A percentile compares a stretch with the other conserved stretches of the same genome.
Conservation (phyloP, 495 filamentous ascomycete genomes). For the Entonaema liquescens region DNA sequence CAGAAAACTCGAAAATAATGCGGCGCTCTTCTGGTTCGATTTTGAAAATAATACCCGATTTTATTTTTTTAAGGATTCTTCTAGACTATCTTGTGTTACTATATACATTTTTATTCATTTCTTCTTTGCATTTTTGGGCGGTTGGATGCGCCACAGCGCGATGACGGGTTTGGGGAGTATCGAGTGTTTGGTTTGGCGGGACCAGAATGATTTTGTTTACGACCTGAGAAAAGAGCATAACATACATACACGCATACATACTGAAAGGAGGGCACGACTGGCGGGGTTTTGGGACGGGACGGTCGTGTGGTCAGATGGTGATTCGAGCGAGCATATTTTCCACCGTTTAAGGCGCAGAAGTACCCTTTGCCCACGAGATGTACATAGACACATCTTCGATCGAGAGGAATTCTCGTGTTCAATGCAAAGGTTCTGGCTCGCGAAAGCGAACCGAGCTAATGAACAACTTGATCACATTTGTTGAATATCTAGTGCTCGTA, state of each 20-base stretch:
- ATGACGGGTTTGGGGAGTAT: conserved; percentile 26
- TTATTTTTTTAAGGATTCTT: conserved; percentile 25
- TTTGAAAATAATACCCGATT: conserved; percentile 40
- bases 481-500: conserved; percentile 12
- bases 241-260: conserved; percentile 29
- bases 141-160: conserved; percentile 29
- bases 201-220: conserved; percentile 40
- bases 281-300: conserved; percentile 19
- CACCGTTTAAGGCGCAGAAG: conserved; percentile 26
- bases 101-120: conserved; percentile 28
- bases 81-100: conserved; percentile 43
- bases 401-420: conserved; percentile 25
- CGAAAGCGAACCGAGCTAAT: conserved; percentile 25
- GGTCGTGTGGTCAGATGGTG: conserved; percentile 30
- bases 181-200: conserved; percentile 31
- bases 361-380: conserved; percentile 25
- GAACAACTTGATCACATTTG: conserved; percentile 16
- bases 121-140: conserved; percentile 33
- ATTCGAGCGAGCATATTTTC: conserved; percentile 27
- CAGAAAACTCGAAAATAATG: conserved; percentile 31
- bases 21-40: conserved; percentile 32
- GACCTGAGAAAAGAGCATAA: conserved; percentile 34
- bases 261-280: conserved; percentile 13
- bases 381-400: conserved; percentile 39
- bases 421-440: conserved; percentile 35